Percentiles rank a stretch among this genome's conserved stretches.
Conservation (phyloP, 192 early-diverging fungal genomes). For the Coemansia sp. region DNA sequence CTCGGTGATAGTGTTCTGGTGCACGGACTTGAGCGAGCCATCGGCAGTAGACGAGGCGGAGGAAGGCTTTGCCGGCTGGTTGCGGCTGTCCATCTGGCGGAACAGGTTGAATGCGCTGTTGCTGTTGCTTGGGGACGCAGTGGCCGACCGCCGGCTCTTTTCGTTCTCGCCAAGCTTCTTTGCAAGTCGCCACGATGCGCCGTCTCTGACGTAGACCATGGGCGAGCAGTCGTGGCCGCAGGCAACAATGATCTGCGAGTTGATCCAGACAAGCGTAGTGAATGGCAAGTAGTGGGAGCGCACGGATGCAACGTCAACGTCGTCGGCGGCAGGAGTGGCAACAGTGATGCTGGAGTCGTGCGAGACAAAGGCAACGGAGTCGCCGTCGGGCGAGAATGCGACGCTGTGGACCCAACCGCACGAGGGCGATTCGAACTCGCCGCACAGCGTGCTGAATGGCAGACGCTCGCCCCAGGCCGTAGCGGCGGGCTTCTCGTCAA, state of each 20-base stretch:
- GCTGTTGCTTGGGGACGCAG: constrained; percentile 55
- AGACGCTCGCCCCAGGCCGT: constrained; percentile 92
- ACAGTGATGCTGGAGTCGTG: constrained; percentile 89
- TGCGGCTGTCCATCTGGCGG: constrained; percentile 89
- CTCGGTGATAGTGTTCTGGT: constrained; percentile 97
- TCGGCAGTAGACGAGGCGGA: constrained; percentile 17
- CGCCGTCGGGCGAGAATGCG: constrained; percentile 84
- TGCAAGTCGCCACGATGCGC: constrained; percentile 49
- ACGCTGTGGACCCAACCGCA: constrained; percentile 94
- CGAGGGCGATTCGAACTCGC: constrained; percentile 72
- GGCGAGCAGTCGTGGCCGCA: constrained; percentile 95
- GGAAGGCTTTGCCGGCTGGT: constrained; percentile 54
- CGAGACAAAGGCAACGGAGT: constrained; percentile 77
- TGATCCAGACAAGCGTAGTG: constrained; percentile 74
- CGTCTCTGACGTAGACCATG: constrained; percentile 68
- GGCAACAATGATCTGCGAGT: constrained; percentile 76
- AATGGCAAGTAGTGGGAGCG: constrained; percentile 72
- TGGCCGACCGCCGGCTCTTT: constrained; percentile 57
- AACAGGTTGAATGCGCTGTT: constrained; percentile 83
- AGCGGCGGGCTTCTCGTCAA: constrained; percentile 87
- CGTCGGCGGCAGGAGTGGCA: constrained; percentile 64
- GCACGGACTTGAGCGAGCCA: constrained; percentile 70
- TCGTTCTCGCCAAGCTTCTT: constrained; percentile 81
- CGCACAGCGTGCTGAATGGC: constrained; percentile 90
- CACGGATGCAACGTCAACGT: constrained; percentile 60